These are phyloP conservation scores for Tardiomyces digboiensis DNA, from an alignment of 1,139 yeast species.

Conservation along the genomic window DNA sequence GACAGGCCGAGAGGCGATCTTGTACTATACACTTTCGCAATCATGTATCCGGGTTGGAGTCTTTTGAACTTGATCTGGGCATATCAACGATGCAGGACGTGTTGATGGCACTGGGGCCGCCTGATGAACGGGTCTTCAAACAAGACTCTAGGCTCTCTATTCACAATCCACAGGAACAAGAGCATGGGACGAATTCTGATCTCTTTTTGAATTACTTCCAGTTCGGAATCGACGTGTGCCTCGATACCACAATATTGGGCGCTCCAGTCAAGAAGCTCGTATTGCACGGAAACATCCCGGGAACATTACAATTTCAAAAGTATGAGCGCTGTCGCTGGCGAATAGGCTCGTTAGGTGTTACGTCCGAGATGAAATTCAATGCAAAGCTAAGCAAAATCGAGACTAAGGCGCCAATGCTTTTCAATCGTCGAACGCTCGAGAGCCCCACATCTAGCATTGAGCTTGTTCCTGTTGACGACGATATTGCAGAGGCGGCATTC, in stretches of 20 bases:
- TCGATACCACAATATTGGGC: constrained; percentile 15
- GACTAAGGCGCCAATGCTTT: constrained; percentile 15
- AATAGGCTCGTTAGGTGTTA: constrained; percentile 4
- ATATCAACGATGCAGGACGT: constrained; percentile 21
- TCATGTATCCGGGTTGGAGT: too few species aligned
- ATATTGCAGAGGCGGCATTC: constrained; percentile 17
- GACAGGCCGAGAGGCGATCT: too few species aligned
- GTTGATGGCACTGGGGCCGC: constrained; percentile 24
- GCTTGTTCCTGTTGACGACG: constrained; percentile 17
- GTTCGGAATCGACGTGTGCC: constrained; percentile 23
- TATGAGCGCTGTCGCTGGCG: constrained; percentile 25
- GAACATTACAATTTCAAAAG: constrained; percentile 20
- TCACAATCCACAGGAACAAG: constrained; percentile 14
- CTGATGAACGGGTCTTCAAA: constrained; percentile 22
- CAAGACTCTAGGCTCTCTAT: constrained; percentile 21
- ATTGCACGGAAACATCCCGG: constrained; percentile 25
- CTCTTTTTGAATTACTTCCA: constrained; percentile 24
- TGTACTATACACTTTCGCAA: too few species aligned
- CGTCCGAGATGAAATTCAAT: constrained; percentile 12
- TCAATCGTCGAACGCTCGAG: constrained; percentile 17
- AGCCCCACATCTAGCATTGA: constrained; percentile 21
- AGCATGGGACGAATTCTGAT: constrained; percentile 4
- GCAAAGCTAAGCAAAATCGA: constrained; percentile 7
- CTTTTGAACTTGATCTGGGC: constrained; percentile 9
- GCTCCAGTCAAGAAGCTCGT: constrained; percentile 21